phyloP scores from a whole-genome alignment of 208 protist species.

The Angomonas ambiguus region DNA sequence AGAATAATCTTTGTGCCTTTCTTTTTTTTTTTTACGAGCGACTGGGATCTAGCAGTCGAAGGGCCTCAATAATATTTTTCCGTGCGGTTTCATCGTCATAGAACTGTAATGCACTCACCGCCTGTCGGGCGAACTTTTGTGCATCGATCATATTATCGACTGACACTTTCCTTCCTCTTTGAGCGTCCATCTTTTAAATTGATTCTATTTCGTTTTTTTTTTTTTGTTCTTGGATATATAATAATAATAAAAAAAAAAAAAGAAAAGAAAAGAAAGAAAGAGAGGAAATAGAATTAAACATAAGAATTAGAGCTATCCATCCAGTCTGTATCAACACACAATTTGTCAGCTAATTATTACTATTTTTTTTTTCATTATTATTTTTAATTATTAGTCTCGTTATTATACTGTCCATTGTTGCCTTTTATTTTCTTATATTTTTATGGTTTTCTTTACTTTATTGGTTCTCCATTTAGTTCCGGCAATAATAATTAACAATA shows the following conservation, averaged over 20 bases:
- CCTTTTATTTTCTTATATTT: too few species aligned
- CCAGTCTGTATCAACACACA: background rate
- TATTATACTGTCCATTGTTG: too few species aligned
- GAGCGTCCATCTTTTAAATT: conserved; percentile 7
- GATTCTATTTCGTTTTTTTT: background rate
- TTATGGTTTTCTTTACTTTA: too few species aligned
- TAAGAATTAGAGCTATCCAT: background rate
- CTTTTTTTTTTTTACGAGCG: conserved; percentile 14
- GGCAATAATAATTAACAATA: too few species aligned
- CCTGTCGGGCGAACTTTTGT: conserved; percentile 47
- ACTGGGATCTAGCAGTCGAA: conserved; percentile 24
- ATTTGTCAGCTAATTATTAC: too few species aligned
- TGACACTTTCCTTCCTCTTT: conserved; percentile 12
- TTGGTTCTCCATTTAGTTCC: too few species aligned
- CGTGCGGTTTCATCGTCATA: conserved; percentile 40
- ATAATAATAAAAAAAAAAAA: conserved; percentile 8
- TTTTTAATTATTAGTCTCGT: too few species aligned
- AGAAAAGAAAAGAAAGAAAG: conserved; percentile 12
- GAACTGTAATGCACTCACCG: conserved; percentile 58
- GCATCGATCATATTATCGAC: conserved; percentile 44
- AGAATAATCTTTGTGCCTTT: background rate
- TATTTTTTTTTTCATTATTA: too few species aligned
- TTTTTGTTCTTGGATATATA: conserved; percentile 8
- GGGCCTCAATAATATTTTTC: conserved; percentile 27
- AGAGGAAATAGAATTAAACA: background rate